phyloP scores from a whole-genome alignment of 2,329 filamentous ascomycete genomes.

The Daldinia eschscholtzii region DNA sequence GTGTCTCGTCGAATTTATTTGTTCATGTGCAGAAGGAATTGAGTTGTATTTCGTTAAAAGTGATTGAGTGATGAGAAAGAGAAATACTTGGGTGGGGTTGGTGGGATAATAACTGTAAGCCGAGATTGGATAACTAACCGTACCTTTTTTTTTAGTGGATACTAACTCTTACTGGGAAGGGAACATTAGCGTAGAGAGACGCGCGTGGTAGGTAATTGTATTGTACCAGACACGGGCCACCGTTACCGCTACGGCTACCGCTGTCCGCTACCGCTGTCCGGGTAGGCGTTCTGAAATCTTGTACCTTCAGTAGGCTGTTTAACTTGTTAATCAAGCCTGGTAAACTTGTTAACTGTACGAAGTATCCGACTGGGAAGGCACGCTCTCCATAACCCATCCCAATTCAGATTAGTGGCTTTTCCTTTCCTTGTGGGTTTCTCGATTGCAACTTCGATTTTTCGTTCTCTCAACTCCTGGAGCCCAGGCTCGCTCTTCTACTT shows the following conservation, averaged over 20 bases:
- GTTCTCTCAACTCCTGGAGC: conserved; percentile 42
- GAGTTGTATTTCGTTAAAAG: conserved; percentile 18
- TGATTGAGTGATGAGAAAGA: conserved; percentile 15
- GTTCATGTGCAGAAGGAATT: conserved; percentile 7
- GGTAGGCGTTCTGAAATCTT: conserved; percentile 1
- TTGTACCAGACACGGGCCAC: conserved; percentile 5
- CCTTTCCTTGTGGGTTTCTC: conserved; percentile 19
- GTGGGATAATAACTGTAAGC: conserved; percentile 34
- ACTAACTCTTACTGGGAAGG: background rate
- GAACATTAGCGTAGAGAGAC: background rate
- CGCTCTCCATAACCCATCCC: conserved; percentile 12
- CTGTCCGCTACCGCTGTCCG: background rate
- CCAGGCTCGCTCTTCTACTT: conserved; percentile 48
- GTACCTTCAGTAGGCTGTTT: no score
- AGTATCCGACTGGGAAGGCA: background rate
- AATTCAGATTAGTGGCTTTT: conserved; percentile 34
- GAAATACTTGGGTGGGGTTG: conserved; percentile 32
- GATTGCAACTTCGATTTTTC: conserved; percentile 46
- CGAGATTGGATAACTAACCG: conserved; percentile 5
- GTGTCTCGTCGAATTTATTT: background rate
- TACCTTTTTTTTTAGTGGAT: conserved; percentile 12
- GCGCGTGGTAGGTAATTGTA: background rate
- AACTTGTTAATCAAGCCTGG: background rate
- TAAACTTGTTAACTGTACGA: background rate
- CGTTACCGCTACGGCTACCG: no score